Evolutionary conservation across 345 rosid species (phyloP), one percentile per base, ranked within the genome.

Genomic region (Zanthoxylum bungeanum): DNA sequence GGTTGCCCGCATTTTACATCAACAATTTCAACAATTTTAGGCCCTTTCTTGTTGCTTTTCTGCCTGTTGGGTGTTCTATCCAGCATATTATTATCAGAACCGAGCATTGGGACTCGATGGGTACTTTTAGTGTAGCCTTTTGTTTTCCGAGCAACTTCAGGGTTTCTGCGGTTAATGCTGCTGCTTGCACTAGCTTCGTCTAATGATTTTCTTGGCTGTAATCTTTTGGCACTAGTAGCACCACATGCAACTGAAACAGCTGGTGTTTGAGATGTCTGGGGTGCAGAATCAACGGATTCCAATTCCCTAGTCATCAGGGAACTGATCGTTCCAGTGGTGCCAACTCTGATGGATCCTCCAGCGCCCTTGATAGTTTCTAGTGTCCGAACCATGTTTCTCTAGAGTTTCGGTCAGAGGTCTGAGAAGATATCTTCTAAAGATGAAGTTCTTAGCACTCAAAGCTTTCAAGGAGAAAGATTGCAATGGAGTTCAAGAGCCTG

Each of bases 301-400:
- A 95, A 76, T 83, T 95, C 99, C 72, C 85, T 87, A 12, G 91
- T 85, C 89, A 95, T 91, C 66, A 95, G 80, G 71, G 93, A 75
- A 68, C 93, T 75, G 28, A 95, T 85, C 56, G 93, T 91, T 72
- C 99, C 98, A 1, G 88, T 92, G 5, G 98, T 79, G 60, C 99
- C 99, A 25, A 95, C 82, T 80, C 76, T 88, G 77, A 92, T 83
- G 24, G 98, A 87, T 74, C 97, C 99, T 75, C 97, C 98, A 68
- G 91, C 93, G 25, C 90, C 88, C 80, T 72, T 88, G 80, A 87
- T 81, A 73, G 86, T 79, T 88, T 92, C 98, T 56, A 88, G 86
- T 69, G 84, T 87, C 82, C 84, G 96, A 75, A 77, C 93, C 99
- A 92, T 92, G 58, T 73, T 80, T 76, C 42, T 63, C 40, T 47